phyloP scores from a whole-genome alignment of 2,329 filamentous ascomycete species.

The Pyricularia sp. region DNA sequence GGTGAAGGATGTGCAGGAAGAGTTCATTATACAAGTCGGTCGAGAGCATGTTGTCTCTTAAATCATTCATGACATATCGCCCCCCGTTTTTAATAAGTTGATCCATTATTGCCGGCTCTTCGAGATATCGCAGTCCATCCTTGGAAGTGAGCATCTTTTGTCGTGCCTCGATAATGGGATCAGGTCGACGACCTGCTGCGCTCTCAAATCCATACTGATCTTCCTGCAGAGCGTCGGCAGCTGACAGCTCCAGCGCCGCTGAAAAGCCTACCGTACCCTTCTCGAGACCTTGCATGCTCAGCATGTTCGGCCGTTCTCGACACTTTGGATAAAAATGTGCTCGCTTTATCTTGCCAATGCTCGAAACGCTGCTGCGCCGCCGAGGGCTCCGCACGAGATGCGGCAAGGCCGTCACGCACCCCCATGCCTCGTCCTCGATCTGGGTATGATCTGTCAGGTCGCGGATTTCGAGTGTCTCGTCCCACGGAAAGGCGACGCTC shows the following conservation, averaged over 20 bases:
- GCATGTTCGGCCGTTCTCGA: conserved; percentile 59
- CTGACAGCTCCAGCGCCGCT: conserved; percentile 56
- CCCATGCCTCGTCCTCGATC: conserved; percentile 55
- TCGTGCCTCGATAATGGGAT: conserved; percentile 46
- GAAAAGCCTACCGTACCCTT: conserved; percentile 62
- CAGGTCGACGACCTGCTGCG: conserved; percentile 40
- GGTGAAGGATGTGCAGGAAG: conserved; percentile 50
- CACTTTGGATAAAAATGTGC: conserved; percentile 51
- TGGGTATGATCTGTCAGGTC: conserved; percentile 57
- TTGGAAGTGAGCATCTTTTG: conserved; percentile 44
- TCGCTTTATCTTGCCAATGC: conserved; percentile 30
- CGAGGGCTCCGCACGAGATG: conserved; percentile 43
- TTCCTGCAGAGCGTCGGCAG: conserved; percentile 55
- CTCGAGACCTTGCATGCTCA: conserved; percentile 62
- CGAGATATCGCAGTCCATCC: conserved; percentile 45
- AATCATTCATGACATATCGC: conserved; percentile 43
- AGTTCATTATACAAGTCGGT: conserved; percentile 53
- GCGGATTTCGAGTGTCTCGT: conserved; percentile 49
- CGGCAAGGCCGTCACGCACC: conserved; percentile 52
- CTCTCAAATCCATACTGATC: conserved; percentile 51
- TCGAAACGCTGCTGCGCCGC: not conserved
- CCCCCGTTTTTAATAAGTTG: conserved; percentile 47
- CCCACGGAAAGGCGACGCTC: conserved; percentile 58
- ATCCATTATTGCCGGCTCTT: conserved; percentile 49
- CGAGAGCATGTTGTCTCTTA: conserved; percentile 37